Evolutionary conservation across 176 grass and related monocot genomes (phyloP), one percentile per base, ranked within the genome.

Genomic region (Juncus effusus): DNA sequence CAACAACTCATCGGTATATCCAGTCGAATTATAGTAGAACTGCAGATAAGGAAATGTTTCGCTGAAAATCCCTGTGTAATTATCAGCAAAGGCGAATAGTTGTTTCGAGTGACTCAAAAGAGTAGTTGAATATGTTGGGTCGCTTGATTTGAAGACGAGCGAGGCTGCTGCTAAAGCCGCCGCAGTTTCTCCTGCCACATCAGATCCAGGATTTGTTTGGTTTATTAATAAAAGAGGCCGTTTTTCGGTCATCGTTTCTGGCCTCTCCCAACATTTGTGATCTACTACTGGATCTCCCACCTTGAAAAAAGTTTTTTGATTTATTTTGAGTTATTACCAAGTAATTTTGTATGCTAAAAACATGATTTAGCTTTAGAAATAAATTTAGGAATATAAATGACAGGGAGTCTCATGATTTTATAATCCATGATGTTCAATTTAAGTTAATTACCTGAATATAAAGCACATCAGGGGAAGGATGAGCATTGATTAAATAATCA

Each of bases 191-290:
- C 88, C 93, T 9, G 93, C 88, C 19, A 28, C 78, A 79, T 97
- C 93, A 72, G 28, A 85, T 89, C 3, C 50, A 89, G 72, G 82
- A 97, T 73, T 87, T 87, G 66, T 44, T 88, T 64, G 45, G 35
- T 82, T 89, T 77, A 97, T 84, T 70, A 89, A 80, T 60, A 55
- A 79, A 38, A 97, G 85, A 0, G 93, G 93, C 15, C 93, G 88
- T 74, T 86, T 93, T 76, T 93, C 88, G 2, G 76, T 56, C 94
- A 99, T 99, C 61, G 78, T 77, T 82, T 99, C 94, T 3, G 94
- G 88, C 72, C 94, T 93, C 80, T 99, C 82, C 94, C 94, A 99
- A 77, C 94, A 99, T 73, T 82, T 87, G 60, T 99, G 94, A 50
- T 99, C 94, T 77, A 88, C 68, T 61, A 89, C 88, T 78, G 94